phyloP scores from a whole-genome alignment of 768 basidiomycete genomes.

The Trametes cingulata region DNA sequence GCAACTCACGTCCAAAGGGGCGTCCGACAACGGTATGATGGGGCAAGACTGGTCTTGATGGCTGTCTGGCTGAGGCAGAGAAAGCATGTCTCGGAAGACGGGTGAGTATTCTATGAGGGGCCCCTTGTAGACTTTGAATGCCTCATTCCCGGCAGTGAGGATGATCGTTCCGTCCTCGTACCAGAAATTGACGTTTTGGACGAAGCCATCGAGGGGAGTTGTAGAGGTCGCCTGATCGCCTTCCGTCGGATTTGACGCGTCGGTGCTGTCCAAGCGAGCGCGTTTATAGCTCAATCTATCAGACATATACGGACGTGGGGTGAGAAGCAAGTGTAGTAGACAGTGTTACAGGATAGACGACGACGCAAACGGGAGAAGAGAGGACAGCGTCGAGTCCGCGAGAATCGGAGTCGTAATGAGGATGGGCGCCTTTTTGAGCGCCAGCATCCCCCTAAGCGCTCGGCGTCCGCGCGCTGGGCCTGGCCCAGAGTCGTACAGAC shows the following conservation, averaged over 20 bases:
- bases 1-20: background rate
- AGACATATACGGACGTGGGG: too few species aligned
- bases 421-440: too few species aligned
- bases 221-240: background rate
- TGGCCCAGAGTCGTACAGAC: too few species aligned
- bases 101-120: conserved; percentile 9
- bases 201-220: background rate
- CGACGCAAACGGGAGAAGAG: too few species aligned
- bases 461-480: too few species aligned
- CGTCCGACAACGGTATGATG: background rate
- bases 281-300: too few species aligned
- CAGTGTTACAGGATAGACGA: too few species aligned
- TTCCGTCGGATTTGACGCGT: background rate
- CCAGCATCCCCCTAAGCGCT: too few species aligned
- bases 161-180: conserved; percentile 15
- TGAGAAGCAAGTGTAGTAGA: too few species aligned
- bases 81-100: conserved; percentile 16
- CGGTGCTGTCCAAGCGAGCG: too few species aligned
- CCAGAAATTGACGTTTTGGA: background rate
- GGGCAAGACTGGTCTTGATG: conserved; percentile 1
- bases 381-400: too few species aligned
- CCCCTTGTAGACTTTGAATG: conserved; percentile 8
- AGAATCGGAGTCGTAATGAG: too few species aligned
- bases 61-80: background rate
- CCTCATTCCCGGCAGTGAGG: background rate